Evolutionary conservation across 2,329 filamentous ascomycete species (phyloP).

Genomic region (Dichotomopilus funicola): DNA sequence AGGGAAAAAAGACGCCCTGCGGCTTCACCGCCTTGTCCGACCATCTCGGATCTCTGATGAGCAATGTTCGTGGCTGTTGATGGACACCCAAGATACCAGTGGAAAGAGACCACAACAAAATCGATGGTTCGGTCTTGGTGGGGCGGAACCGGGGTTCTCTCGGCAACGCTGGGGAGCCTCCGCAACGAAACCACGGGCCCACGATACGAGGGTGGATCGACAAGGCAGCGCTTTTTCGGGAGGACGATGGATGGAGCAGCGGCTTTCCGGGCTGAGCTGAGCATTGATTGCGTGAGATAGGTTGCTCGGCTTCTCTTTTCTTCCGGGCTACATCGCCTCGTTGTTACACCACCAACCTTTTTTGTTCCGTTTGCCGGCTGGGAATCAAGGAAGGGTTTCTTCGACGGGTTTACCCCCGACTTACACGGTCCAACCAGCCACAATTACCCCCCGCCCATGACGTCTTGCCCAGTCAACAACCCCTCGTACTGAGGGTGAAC

Average conservation of each 20-base stretch:
- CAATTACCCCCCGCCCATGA: not conserved
- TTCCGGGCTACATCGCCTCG: not conserved
- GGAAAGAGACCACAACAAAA: not conserved
- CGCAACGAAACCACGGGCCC: slow-evolving; percentile 1
- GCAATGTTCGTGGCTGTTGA: not conserved
- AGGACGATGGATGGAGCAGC: too few species aligned
- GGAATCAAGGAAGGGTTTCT: not conserved
- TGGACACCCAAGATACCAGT: not conserved
- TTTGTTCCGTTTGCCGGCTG: not conserved
- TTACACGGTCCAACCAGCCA: not conserved
- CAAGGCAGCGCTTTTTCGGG: not conserved
- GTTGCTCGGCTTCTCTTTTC: too few species aligned
- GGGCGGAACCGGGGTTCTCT: not conserved
- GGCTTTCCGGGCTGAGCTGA: not conserved
- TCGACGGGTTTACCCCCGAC: not conserved
- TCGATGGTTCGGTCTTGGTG: slow-evolving; percentile 6
- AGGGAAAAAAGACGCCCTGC: too few species aligned
- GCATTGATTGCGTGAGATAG: not conserved
- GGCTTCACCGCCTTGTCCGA: slow-evolving; percentile 11
- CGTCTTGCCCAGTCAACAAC: not conserved
- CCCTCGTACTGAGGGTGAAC: not conserved
- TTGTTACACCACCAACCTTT: not conserved
- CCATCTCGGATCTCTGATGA: not conserved
- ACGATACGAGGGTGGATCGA: slow-evolving; percentile 13
- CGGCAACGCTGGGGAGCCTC: slow-evolving; percentile 2